Conservation (phyloP, 2,329 filamentous ascomycete species). For the Fusarium metavorans region DNA sequence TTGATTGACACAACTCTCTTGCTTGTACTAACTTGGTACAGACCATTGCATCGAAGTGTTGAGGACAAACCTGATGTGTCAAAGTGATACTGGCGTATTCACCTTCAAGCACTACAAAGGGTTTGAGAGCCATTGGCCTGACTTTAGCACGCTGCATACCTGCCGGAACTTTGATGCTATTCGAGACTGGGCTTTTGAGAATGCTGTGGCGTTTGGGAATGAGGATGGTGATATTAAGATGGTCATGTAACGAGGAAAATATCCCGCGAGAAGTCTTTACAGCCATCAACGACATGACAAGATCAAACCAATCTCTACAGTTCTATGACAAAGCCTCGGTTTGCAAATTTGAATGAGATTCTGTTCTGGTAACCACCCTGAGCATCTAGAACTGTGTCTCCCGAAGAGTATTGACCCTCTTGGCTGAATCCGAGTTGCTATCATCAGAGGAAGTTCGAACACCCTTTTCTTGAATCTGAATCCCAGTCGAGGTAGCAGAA, state of each 20-base stretch:
- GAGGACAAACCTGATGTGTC: conserved; percentile 64
- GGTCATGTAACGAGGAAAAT: background rate
- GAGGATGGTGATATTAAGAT: background rate
- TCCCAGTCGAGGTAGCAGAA: background rate
- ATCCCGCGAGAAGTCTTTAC: background rate
- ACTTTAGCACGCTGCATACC: conserved; percentile 65
- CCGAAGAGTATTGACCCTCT: background rate
- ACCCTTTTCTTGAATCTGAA: background rate
- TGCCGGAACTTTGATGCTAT: conserved; percentile 67
- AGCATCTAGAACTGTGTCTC: background rate
- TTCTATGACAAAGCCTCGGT: background rate
- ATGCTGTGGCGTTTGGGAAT: conserved; percentile 63
- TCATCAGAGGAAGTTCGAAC: background rate
- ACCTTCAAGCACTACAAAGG: conserved; percentile 64
- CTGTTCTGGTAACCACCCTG: too few relatives aligned
- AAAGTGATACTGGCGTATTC: conserved; percentile 66
- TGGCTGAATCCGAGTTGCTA: background rate
- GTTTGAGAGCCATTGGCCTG: conserved; percentile 63
- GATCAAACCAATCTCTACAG: background rate
- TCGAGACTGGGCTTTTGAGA: conserved; percentile 63
- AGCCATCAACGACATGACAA: background rate
- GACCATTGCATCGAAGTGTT: conserved; percentile 40
- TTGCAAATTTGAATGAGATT: too few relatives aligned
- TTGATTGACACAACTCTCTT: too few relatives aligned
- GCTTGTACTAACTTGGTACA: background rate